Base-by-base conservation (phyloP, 2,329 filamentous ascomycete species). In the Scorias spongiosa region DNA sequence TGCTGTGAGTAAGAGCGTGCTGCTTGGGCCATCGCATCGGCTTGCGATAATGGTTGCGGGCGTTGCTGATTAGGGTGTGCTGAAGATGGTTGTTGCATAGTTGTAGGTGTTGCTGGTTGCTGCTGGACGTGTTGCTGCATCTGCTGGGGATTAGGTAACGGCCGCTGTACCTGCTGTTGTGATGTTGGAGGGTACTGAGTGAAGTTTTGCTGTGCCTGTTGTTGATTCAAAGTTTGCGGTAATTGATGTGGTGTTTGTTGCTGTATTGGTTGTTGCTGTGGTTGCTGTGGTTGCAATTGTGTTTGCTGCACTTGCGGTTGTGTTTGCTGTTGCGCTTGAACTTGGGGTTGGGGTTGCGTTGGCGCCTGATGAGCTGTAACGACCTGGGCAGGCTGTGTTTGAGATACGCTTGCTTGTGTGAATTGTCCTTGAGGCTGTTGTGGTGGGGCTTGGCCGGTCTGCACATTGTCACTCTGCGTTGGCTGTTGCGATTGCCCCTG, bases 11-110 rank as follows among this genome's bases (percentile, higher is more conserved):
- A 65, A 15, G 59, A 58, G 30, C 61, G 54, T 39, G 62, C 61
- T 26, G 66, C 66, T 37, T 62, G 61, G 44, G 55, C 58, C 46
- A 69, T 62, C 2, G 67, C 67, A 34, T 63, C 65, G 49, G 64
- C 61, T 49, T 69, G 67, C 15, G 63, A 63, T 40, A 69, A 62
- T 11, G 54, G 41, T 41, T 58, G 57, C 18, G 56, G 57, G n/a
- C 50, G 51, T 20, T 54, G 50, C 11, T 45, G 51, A 49, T 38
- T 50, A 52, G 14, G 39, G 39, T 32, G 48, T 47, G 32, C 41
- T 51, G 44, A 46, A 46, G 20, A 48, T 45, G 42, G 50, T 48
- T n/a, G 44, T 44, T 10, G 50, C 48, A 38, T 46, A 9, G 12
- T 15, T 46, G 46, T 37, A 44, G 45, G 29, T 49, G 49, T 40